Evolutionary conservation across 768 basidiomycete genomes (phyloP).

Genomic region (Kwoniella heveanensis): DNA sequence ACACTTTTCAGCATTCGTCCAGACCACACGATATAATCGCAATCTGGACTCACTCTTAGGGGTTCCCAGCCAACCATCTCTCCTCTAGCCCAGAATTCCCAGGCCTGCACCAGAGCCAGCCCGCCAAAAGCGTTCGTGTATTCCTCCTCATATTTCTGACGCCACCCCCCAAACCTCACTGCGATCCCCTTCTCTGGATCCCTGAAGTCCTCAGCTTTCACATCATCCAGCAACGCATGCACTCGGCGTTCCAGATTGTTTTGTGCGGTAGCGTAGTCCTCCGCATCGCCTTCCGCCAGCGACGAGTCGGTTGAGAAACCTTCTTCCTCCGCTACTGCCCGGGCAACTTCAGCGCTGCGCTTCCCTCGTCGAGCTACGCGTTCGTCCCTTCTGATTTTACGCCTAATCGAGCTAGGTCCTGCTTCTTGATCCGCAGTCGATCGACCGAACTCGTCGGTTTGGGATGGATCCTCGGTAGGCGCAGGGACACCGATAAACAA

Average conservation of each 20-base stretch:
- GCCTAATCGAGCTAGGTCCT: slow-evolving; percentile 60
- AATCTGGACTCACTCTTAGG: slow-evolving; percentile 66
- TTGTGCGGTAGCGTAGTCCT: slow-evolving; percentile 70
- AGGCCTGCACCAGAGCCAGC: slow-evolving; percentile 78
- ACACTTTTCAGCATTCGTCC: background rate
- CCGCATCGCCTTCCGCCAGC: slow-evolving; percentile 66
- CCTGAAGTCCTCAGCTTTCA: slow-evolving; percentile 77
- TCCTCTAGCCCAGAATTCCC: slow-evolving; percentile 92
- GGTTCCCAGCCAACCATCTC: slow-evolving; percentile 89
- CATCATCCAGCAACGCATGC: slow-evolving; percentile 72
- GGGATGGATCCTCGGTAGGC: slow-evolving; percentile 56
- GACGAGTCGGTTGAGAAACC: slow-evolving; percentile 86
- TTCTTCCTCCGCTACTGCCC: slow-evolving; percentile 62
- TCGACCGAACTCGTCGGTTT: slow-evolving; percentile 68
- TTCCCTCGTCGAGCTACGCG: slow-evolving; percentile 63
- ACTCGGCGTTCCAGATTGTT: slow-evolving; percentile 62
- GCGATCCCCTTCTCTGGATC: slow-evolving; percentile 75
- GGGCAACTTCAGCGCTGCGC: slow-evolving; percentile 50
- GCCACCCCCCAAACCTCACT: slow-evolving; percentile 70
- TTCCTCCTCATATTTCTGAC: slow-evolving; percentile 73
- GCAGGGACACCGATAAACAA: slow-evolving; percentile 65
- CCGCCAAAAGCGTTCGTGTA: slow-evolving; percentile 89
- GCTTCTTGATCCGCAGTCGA: slow-evolving; percentile 55
- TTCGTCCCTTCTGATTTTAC: slow-evolving; percentile 65
- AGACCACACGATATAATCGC: background rate